Conservation (phyloP, 495 filamentous ascomycete genomes). For the Neurospora sp. region DNA sequence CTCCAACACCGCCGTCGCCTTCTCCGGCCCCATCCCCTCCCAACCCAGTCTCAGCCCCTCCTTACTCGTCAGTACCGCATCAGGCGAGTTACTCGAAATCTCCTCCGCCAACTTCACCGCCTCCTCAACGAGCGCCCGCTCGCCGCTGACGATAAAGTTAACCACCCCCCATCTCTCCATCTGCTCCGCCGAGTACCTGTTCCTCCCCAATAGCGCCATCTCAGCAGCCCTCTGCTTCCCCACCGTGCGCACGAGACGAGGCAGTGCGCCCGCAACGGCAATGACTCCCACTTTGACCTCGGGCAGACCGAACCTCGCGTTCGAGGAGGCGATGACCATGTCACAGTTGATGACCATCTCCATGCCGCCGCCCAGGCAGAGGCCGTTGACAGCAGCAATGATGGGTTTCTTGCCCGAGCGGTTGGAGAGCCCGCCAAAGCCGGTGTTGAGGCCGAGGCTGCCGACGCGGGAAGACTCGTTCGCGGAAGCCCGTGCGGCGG, state of each 20-base stretch:
- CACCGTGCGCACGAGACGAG: constrained; percentile 57
- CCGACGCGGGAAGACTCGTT: constrained; percentile 15
- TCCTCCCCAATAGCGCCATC: constrained; percentile 61
- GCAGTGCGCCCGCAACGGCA: constrained; percentile 63
- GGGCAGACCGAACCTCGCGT: constrained; percentile 56
- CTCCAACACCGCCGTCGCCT: constrained; percentile 47
- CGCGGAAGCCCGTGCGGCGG: not conserved
- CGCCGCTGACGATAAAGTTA: constrained; percentile 52
- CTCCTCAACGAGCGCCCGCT: constrained; percentile 38
- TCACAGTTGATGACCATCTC: constrained; percentile 70
- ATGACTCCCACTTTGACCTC: constrained; percentile 65
- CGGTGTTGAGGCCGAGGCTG: constrained; percentile 12
- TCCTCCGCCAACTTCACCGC: constrained; percentile 43
- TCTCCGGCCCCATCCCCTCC: constrained; percentile 54
- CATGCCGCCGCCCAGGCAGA: constrained; percentile 65
- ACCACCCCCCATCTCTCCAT: constrained; percentile 64
- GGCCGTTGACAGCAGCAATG: constrained; percentile 70
- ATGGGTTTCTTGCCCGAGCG: constrained; percentile 55
- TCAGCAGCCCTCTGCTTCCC: constrained; percentile 63
- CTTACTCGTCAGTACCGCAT: constrained; percentile 59
- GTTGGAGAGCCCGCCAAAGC: constrained; percentile 41
- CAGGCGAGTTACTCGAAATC: constrained; percentile 57
- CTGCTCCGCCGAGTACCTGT: constrained; percentile 45
- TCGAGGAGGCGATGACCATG: constrained; percentile 51
- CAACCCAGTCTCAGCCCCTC: constrained; percentile 54